Evolutionary conservation across 108 stramenopile genomes (phyloP).

Genomic region (Pseudonitzschia pungens): DNA sequence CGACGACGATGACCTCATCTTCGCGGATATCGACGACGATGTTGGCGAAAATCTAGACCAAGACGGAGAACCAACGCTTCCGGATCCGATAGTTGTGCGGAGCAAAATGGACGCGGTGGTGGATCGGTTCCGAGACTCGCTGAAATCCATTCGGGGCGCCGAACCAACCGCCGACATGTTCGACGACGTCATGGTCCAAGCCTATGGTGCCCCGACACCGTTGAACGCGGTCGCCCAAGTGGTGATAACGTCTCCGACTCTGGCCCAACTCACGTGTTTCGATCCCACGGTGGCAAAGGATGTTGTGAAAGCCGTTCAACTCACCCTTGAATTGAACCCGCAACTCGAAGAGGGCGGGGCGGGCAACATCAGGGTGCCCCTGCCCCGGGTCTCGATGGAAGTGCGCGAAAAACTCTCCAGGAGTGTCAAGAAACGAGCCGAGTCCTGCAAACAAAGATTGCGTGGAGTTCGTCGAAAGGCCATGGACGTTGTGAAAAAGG

Average conservation of each 20-base stretch:
- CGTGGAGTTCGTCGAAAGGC: constrained; percentile 73
- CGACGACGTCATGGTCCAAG: constrained; percentile 71
- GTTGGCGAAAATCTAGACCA: constrained; percentile 36
- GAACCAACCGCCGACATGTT: constrained; percentile 85
- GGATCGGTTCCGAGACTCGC: constrained; percentile 54
- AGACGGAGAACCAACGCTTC: constrained; percentile 49
- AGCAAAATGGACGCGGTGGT: constrained; percentile 67
- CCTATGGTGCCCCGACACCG: constrained; percentile 69
- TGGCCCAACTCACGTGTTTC: constrained; percentile 80
- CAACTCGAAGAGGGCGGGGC: constrained; percentile 73
- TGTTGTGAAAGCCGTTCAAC: constrained; percentile 70
- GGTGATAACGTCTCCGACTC: constrained; percentile 73
- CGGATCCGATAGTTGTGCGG: constrained; percentile 54
- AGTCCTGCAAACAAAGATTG: constrained; percentile 61
- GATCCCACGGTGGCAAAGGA: constrained; percentile 77
- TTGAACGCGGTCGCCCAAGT: constrained; percentile 81
- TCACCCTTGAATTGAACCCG: constrained; percentile 79
- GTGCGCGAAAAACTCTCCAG: constrained; percentile 74
- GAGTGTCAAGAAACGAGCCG: constrained; percentile 64
- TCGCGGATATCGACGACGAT: constrained; percentile 35
- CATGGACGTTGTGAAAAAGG: constrained; percentile 76
- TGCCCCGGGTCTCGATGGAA: constrained; percentile 75
- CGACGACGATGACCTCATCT: constrained; percentile 22
- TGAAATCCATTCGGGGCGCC: constrained; percentile 77
- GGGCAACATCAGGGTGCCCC: constrained; percentile 69